Conservation (phyloP, 106 monocot genomes). For the Iris macrosiphon region DNA sequence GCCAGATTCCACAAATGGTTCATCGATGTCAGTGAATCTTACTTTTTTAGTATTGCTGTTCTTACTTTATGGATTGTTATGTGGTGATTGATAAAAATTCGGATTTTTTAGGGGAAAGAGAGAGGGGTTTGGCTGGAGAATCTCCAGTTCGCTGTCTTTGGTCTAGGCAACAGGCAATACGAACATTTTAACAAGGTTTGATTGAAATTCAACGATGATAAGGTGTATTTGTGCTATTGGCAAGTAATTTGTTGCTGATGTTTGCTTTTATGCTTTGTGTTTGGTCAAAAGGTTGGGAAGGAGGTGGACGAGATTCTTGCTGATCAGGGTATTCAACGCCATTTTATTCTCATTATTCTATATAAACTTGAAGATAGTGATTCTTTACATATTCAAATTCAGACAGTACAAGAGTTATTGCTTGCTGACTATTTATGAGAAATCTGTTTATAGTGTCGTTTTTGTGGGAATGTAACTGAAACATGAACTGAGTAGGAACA, state of each 20-base stretch:
- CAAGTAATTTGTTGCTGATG: too few species aligned
- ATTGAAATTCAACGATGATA: too few species aligned
- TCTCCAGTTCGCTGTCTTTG: conserved; percentile 57
- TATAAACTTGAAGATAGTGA: too few species aligned
- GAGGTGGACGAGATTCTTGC: conserved; percentile 44
- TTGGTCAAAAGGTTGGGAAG: conserved; percentile 32
- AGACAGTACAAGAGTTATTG: too few species aligned
- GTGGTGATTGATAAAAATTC: not conserved
- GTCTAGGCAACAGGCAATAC: conserved; percentile 63
- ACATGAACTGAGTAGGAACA: too few species aligned
- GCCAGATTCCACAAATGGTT: conserved; percentile 74
- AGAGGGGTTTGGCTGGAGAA: conserved; percentile 39
- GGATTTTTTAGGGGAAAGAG: conserved; percentile 36
- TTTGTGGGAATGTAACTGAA: too few species aligned
- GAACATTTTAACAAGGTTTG: conserved; percentile 84
- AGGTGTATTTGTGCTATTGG: too few species aligned
- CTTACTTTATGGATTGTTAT: not conserved
- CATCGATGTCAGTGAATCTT: conserved; percentile 33
- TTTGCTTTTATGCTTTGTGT: not conserved
- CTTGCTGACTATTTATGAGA: too few species aligned
- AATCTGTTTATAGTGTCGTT: too few species aligned
- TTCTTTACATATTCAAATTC: too few species aligned
- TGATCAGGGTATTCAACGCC: conserved; percentile 26
- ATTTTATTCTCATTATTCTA: too few species aligned
- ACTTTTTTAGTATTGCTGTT: not conserved